Conservation (phyloP, 2,329 filamentous ascomycete species). For the Nakataea oryzae region DNA sequence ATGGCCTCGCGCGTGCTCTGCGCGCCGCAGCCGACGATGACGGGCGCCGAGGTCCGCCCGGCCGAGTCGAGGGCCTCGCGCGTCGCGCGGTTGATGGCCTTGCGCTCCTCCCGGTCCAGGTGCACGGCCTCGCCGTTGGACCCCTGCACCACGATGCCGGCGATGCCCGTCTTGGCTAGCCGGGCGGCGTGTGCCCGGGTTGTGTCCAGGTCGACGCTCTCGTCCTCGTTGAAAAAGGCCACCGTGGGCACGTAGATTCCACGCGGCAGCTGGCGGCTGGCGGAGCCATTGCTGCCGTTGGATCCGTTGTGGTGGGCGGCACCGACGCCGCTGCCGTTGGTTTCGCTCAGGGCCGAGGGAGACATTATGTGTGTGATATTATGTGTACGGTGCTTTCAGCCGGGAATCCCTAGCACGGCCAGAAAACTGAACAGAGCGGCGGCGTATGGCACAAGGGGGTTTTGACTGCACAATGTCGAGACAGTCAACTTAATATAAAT, state of each 20-base stretch:
- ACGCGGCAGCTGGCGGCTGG: not conserved
- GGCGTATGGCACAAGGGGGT: too few relatives aligned
- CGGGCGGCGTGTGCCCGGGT: conserved; percentile 42
- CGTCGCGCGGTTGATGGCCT: conserved; percentile 48
- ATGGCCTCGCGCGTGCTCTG: conserved; percentile 60
- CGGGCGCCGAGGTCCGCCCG: conserved; percentile 31
- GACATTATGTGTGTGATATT: not conserved
- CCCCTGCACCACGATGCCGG: conserved; percentile 59
- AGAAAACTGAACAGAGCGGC: too few relatives aligned
- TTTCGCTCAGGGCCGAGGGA: not conserved
- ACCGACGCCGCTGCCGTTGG: not conserved
- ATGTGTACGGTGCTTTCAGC: too few relatives aligned
- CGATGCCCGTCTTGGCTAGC: conserved; percentile 51
- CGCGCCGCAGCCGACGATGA: conserved; percentile 61
- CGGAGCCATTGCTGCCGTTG: not conserved
- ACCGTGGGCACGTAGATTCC: conserved; percentile 54
- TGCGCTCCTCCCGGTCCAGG: conserved; percentile 54
- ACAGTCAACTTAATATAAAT: too few relatives aligned
- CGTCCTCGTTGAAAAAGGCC: conserved; percentile 47
- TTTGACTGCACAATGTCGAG: too few relatives aligned
- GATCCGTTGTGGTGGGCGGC: not conserved
- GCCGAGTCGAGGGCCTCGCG: conserved; percentile 38
- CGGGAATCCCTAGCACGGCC: too few relatives aligned
- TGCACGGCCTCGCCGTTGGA: conserved; percentile 69
- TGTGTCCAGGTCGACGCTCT: conserved; percentile 43